Base-by-base conservation (phyloP, 306 rosid genomes). In the Acmispon strigosus region DNA sequence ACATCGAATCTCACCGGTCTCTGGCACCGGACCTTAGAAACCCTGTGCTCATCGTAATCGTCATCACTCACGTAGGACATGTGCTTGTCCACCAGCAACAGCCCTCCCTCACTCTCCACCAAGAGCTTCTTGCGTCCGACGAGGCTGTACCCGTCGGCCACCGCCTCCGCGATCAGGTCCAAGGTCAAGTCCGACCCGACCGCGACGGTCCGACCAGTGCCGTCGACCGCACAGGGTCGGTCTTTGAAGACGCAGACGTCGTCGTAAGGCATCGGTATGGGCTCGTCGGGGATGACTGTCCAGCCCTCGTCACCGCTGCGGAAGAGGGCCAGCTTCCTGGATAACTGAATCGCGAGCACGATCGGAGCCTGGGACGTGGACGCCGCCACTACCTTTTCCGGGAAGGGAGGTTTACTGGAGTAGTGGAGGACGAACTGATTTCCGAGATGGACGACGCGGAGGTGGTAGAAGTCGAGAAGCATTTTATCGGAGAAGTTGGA, bases 121-220 rank as follows among this genome's bases (percentile, higher is more conserved):
- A 93, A 56, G 18, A 75, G 85, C 80, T 90, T 93, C 90, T 86
- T n/a, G n/a, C n/a, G n/a, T n/a, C n/a, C n/a, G n/a, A n/a, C n/a
- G n/a, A n/a, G n/a, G n/a, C n/a, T 93, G 63, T 93, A 94, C 8
- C 97, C 98, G 2, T 97, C 97, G 62, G 82, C 90, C 75, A 88
- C 97, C 2, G 94, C 65, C 4, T 71, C 87, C 0, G 89, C 96
- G 16, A 73, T 81, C 62, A 83, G 20, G 16, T 15, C 74, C 10
- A 87, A 41, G 10, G 13, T 32, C 13, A 59, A 69, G 19, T 80
- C 72, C 69, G 70, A 51, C 29, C 82, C 79, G 10, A 93, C 89
- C 7, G 32, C n/a, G 3, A 90, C 90, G 0, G 96, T 70, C 48
- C 86, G 81, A 24, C 98, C 97, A 0, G 82, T 81, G 45, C 62